Conservation (phyloP, 176 grass and related monocot genomes). For the Thalia dealbata region DNA sequence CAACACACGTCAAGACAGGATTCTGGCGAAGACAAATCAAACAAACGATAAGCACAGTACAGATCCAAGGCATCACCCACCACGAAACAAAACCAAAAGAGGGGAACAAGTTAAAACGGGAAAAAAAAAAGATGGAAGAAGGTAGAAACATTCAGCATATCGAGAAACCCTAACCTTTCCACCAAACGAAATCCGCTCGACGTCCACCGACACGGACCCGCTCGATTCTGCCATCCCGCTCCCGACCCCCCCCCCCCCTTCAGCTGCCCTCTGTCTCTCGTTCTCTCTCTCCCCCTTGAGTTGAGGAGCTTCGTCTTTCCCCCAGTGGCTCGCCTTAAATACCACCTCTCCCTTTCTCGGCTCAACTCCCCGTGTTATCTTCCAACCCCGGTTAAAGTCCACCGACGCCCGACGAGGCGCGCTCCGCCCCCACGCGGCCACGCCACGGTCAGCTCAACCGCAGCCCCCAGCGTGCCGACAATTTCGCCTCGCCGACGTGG, state of each 20-base stretch:
- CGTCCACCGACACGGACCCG: slow-evolving; percentile 13
- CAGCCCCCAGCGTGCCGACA: not conserved
- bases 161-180: slow-evolving; percentile 46
- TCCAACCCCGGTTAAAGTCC: not conserved
- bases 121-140: no score
- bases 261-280: not conserved
- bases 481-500: not conserved
- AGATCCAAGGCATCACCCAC: not conserved
- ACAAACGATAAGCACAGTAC: not conserved
- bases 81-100: not conserved
- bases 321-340: not conserved
- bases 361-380: not conserved
- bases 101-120: not conserved
- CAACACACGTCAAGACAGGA: no score
- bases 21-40: no score
- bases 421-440: not conserved
- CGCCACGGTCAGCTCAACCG: not conserved
- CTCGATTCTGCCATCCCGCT: slow-evolving; percentile 3
- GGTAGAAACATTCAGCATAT: no score
- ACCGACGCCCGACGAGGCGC: not conserved
- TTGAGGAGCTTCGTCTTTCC: not conserved
- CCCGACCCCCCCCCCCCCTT: not conserved
- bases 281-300: no score
- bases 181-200: slow-evolving; percentile 57
- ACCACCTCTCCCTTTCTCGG: not conserved